Evolutionary conservation across 768 basidiomycete species (phyloP).

Genomic region (Ephemerocybe angulata): DNA sequence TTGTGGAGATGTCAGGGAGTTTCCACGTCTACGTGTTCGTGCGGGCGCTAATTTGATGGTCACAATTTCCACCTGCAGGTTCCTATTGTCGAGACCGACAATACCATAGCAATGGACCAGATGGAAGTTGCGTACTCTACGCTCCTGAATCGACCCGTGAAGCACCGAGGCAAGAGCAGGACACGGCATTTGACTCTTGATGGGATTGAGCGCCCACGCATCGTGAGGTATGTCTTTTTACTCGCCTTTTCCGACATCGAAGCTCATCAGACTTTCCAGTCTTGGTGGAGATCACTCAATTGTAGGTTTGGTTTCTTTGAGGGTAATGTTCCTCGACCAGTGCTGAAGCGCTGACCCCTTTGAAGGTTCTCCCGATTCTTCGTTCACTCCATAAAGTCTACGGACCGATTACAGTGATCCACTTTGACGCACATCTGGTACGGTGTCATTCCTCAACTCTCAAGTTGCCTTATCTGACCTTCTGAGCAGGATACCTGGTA

Average conservation of each 20-base stretch:
- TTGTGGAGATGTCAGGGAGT: slow-evolving; percentile 67
- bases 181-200: slow-evolving; percentile 47
- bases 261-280: slow-evolving; percentile 29
- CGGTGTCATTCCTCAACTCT: slow-evolving; percentile 31
- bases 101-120: slow-evolving; percentile 78
- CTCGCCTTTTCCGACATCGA: not conserved
- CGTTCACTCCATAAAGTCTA: slow-evolving; percentile 76
- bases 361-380: slow-evolving; percentile 73
- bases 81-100: slow-evolving; percentile 78
- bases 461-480: slow-evolving; percentile 32
- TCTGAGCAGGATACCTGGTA: slow-evolving; percentile 55
- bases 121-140: slow-evolving; percentile 84
- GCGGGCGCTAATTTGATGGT: not conserved
- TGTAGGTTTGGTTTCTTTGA: slow-evolving; percentile 36
- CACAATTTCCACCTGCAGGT: slow-evolving; percentile 40
- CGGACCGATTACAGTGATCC: slow-evolving; percentile 78
- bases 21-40: slow-evolving; percentile 10
- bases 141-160: slow-evolving; percentile 52
- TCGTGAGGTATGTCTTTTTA: slow-evolving; percentile 49
- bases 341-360: slow-evolving; percentile 39
- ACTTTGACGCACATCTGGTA: slow-evolving; percentile 68
- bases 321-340: no score
- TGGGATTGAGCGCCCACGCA: slow-evolving; percentile 65
- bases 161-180: slow-evolving; percentile 37
- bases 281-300: slow-evolving; percentile 90